Base-by-base conservation (phyloP, 257 asterid genomes). In the Jacaranda copaia region DNA sequence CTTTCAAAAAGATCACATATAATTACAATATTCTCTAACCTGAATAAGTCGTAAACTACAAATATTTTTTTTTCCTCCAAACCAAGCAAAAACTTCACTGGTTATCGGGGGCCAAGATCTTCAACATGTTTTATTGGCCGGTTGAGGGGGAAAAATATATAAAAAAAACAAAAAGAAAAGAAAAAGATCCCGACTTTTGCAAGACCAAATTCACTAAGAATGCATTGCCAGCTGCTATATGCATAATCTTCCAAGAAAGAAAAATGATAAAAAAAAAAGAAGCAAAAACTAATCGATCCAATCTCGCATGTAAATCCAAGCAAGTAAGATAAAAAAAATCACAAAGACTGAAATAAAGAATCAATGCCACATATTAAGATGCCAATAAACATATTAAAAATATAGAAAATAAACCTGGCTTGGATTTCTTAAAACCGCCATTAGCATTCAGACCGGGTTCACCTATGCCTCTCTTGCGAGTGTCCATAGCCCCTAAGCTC, bases 371-470 rank as follows among this genome's bases (percentile, higher is more conserved):
- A 25, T 25, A 25, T 2, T 0, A 25, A 25, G 32, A 25, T 25
- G 32, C 32, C 2, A 25, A 25, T 25, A 25, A 25, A 25, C 32
- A 25, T 25, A 58, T n/a, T 6, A 15, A 40, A 13, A 35, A 35
- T 25, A 57, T 25, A 25, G 32, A 51, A 12, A 58, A 18, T n/a
- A 12, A 15, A 93, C 98, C 98, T 90, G 90, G 69, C 83, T 81
- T 94, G 43, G 85, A 39, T 84, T 85, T 94, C 93, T 94, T 94
- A 75, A 88, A 74, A 40, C 87, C 91, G n/a, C 97, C 97, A 64
- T 85, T 87, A 2, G 74, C 53, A 42, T 82, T 81, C 32, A 25
- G 32, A 25, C 32, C 32, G 32, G 2, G 32, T 16, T 85, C 89
- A 46, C 73, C 80, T 72, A 87, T 59, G 64, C 85, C 85, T 83